Base-by-base conservation (phyloP, 441 rosid species). In the Aleurites moluccanus region DNA sequence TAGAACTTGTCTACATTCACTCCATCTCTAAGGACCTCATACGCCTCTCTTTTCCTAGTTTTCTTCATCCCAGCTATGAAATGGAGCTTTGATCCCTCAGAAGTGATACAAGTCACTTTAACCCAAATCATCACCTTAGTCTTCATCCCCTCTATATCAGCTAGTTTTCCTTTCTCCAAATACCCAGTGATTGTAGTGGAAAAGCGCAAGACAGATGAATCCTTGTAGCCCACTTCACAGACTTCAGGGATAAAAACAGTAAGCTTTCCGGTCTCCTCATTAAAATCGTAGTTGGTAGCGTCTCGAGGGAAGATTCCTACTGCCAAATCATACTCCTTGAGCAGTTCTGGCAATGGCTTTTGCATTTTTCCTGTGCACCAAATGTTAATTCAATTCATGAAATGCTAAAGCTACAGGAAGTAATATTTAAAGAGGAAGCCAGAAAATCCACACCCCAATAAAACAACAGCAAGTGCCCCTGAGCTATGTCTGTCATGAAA, bases 211-310 rank as follows among this genome's bases (percentile, higher is more conserved):
- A 90, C 95, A 0, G 99, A 91, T 23, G 93, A 87, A 82, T 95
- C 97, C 76, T 76, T 91, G 82, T 91, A 95, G 52, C 98, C 98
- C 67, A 93, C 96, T 83, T 95, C 98, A 64, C 95, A 91, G 57
- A 86, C 74, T 71, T 87, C 70, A 0, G 97, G 97, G 75, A 94
- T 86, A 78, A 84, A 88, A 47, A 92, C 96, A 23, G 85, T 87
- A 27, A 95, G 84, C 84, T 88, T 91, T 67, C 87, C 74, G 0
- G 95, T 91, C 80, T 89, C 97, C 81, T 89, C 96, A 56, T 89
- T 86, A 80, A 95, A 95, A 83, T 95, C 98, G 2, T 95, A 95
- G 86, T 91, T 92, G 55, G 96, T 95, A 40, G 98, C 97, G 72
- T 95, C 96, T 33, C 88, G 86, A 28, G 99, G 99, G 79, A 95